Evolutionary conservation across 2,329 filamentous ascomycete genomes (phyloP), one percentile per base, ranked within the genome.

Genomic region (Calonectria leucothoes): DNA sequence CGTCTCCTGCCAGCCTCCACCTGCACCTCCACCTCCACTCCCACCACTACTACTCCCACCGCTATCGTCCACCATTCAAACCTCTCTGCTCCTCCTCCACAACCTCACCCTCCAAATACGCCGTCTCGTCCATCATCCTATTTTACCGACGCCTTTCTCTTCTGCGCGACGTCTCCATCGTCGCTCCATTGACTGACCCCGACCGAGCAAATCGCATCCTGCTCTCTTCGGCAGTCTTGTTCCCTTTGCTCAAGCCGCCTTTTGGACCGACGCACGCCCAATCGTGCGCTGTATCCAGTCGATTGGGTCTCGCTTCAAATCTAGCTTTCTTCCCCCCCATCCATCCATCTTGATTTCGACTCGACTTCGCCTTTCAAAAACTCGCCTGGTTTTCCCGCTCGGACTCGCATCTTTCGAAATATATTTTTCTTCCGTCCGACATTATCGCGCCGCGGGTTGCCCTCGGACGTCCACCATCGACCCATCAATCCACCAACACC

Each of bases 181-280:
- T 71, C 69, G 75, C 72, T 71, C 63, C 66, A 79, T 80, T 77
- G 76, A 75, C 27, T 27, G 55, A 63, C 61, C 39, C 51, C 25
- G 42, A 27, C 57, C 42, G 59, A 35, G 66, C 27, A 42, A 45
- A 37, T 64, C 48, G 33, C 61, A 49, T 52, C 17, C 31, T 35
- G n/a, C 57, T 63, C 48, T 25, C 49, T 25, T 42, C 14, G 8
- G 35, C 4, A 27, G 65, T 37, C 20, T 35, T 45, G 45, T 64
- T 33, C 52, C 52, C 37, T 45, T 55, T 48, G 29, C 70, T 48
- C 69, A 67, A 70, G 69, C 72, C 67, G 66, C 57, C 69, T 67
- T 73, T 57, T 57, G 35, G 59, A 68, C 49, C 77, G 59, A 75
- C 74, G 39, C 42, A 66, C 70, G 69, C 68, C 59, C 63, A 67